phyloP scores from a whole-genome alignment of 495 filamentous ascomycete species.

The Penicillium canescens region DNA sequence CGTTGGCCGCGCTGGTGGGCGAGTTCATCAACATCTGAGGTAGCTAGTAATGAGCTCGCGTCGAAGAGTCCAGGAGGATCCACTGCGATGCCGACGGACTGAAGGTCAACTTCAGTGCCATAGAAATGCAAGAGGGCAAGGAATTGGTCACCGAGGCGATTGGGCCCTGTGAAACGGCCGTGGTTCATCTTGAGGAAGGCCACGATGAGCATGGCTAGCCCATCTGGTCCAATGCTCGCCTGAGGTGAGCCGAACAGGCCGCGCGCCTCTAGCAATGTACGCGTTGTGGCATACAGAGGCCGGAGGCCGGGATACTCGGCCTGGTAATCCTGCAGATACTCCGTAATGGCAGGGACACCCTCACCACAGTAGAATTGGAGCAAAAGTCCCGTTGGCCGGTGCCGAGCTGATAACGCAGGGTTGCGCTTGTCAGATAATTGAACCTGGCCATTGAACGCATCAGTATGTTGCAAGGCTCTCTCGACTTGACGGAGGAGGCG shows the following conservation, averaged over 20 bases:
- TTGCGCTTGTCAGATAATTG: conserved; percentile 16
- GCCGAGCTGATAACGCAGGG: conserved; percentile 29
- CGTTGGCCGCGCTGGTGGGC: conserved; percentile 40
- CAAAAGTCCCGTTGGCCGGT: conserved; percentile 47
- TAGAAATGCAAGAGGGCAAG: conserved; percentile 55
- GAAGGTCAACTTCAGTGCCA: conserved; percentile 41
- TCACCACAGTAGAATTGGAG: conserved; percentile 47
- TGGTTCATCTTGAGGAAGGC: conserved; percentile 49
- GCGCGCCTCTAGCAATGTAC: conserved; percentile 49
- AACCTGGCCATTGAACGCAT: conserved; percentile 14
- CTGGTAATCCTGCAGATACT: conserved; percentile 46
- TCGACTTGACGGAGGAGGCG: conserved; percentile 24
- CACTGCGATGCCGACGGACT: conserved; percentile 47
- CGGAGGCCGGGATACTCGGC: conserved; percentile 49
- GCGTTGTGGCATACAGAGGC: conserved; percentile 48
- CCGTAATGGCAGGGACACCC: conserved; percentile 29
- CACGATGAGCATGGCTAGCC: conserved; percentile 57
- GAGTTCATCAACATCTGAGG: conserved; percentile 15
- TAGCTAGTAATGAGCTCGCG: conserved; percentile 12
- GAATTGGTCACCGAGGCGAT: conserved; percentile 40
- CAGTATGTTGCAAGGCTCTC: conserved; percentile 14
- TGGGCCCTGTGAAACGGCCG: conserved; percentile 27
- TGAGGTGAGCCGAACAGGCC: conserved; percentile 43
- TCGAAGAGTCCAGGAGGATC: conserved; percentile 50
- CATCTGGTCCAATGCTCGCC: conserved; percentile 49